Conservation (phyloP, 306 rosid genomes). For the Arachis stenosperma region DNA sequence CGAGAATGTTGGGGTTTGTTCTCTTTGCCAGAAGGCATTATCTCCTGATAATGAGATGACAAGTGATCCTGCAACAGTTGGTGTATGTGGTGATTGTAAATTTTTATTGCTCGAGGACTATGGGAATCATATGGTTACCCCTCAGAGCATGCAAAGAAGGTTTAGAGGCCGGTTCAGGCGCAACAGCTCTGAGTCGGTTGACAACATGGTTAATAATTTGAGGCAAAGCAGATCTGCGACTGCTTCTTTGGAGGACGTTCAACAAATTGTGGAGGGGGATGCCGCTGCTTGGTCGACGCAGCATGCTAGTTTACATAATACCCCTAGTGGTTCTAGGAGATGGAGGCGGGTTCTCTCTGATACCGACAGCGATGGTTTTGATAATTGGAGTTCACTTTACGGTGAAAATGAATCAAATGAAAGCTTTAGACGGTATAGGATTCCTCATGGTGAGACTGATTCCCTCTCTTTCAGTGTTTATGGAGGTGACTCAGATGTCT, state of each 20-base stretch:
- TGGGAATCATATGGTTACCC: slow-evolving; percentile 47
- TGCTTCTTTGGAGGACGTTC: slow-evolving; percentile 58
- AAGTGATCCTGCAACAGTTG: slow-evolving; percentile 45
- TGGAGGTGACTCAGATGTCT: slow-evolving; percentile 89
- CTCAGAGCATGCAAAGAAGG: slow-evolving; percentile 47
- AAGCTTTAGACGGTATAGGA: slow-evolving; percentile 61
- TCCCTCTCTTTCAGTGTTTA: slow-evolving; percentile 67
- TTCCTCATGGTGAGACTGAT: slow-evolving; percentile 67
- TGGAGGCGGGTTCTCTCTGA: slow-evolving; percentile 73
- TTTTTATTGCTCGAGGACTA: slow-evolving; percentile 80
- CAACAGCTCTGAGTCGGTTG: slow-evolving; percentile 70
- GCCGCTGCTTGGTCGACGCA: slow-evolving; percentile 51
- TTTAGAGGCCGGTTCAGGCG: slow-evolving; percentile 65
- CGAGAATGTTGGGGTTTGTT: slow-evolving; percentile 59
- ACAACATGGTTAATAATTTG: slow-evolving; percentile 49
- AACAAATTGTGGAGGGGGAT: slow-evolving; percentile 50
- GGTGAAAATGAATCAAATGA: slow-evolving; percentile 75
- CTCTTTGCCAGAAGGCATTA: slow-evolving; percentile 62
- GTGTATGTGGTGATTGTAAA: slow-evolving; percentile 87
- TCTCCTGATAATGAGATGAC: slow-evolving; percentile 54
- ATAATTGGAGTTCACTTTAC: slow-evolving; percentile 63
- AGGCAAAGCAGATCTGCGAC: slow-evolving; percentile 52
- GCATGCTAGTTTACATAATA: slow-evolving; percentile 61
- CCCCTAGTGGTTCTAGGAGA: slow-evolving; percentile 75
- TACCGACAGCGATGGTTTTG: slow-evolving; percentile 80